Conservation (phyloP, 768 basidiomycete genomes). For the Crassisporium funariophilum region DNA sequence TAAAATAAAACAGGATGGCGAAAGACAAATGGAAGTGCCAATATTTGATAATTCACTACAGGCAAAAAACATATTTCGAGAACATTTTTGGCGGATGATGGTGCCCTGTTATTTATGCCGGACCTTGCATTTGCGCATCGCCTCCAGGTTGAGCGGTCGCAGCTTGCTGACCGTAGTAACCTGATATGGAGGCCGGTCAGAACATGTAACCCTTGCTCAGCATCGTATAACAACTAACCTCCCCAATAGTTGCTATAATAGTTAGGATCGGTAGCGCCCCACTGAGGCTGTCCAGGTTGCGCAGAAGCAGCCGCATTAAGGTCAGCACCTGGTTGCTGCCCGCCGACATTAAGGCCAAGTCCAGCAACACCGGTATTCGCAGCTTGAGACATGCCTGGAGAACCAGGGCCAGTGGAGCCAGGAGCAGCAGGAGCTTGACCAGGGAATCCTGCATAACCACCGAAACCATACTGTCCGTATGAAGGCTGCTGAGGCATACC, state of each 20-base stretch:
- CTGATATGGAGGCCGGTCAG: conserved; percentile 48
- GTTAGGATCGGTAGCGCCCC: conserved; percentile 73
- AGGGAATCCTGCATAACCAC: conserved; percentile 72
- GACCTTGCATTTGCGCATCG: conserved; percentile 57
- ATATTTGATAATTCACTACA: conserved; percentile 16
- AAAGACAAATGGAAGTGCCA: conserved; percentile 18
- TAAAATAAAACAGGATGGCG: conserved; percentile 11
- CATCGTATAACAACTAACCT: conserved; percentile 48
- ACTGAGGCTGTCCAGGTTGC: conserved; percentile 71
- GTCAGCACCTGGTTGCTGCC: conserved; percentile 59
- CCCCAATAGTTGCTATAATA: conserved; percentile 88
- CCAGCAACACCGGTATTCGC: conserved; percentile 56
- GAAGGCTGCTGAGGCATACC: conserved; percentile 83
- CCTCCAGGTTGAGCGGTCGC: conserved; percentile 53
- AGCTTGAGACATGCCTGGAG: conserved; percentile 61
- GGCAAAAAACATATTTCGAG: conserved; percentile 6
- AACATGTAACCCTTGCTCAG: too few species aligned
- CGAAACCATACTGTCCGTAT: conserved; percentile 79
- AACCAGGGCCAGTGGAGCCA: conserved; percentile 50
- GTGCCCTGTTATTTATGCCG: conserved; percentile 33
- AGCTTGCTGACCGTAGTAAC: conserved; percentile 81
- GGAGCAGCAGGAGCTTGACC: conserved; percentile 53
- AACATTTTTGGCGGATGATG: conserved; percentile 8
- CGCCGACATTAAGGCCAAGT: conserved; percentile 55
- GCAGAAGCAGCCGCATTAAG: conserved; percentile 51